Base-by-base conservation (phyloP, 345 rosid species). In the Euphorbia peplus region DNA sequence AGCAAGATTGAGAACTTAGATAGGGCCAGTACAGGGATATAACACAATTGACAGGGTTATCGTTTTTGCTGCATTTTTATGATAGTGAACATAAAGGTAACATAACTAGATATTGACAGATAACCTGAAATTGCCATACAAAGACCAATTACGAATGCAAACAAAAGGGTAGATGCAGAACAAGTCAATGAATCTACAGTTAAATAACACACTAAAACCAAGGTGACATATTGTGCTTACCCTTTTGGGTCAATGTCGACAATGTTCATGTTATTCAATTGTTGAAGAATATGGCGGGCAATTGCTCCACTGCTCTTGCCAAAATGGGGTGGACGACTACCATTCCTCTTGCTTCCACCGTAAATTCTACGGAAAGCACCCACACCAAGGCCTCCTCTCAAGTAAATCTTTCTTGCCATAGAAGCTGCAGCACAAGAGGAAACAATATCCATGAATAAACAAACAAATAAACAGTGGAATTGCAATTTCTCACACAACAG, bases 381-480 rank as follows among this genome's bases (percentile, higher is more conserved):
- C 32, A 88, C 96, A 19, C 98, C 98, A 50, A 92, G 95, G 58
- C 98, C 98, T 60, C 92, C 95, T 73, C 95, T 90, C 47, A 92
- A 60, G 76, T 90, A 92, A 58, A 92, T 85, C 79, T 92, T 92
- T 85, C 98, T 90, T 10, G 96, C 96, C 90, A 92, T 92, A 16
- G 97, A 91, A 0, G 97, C 97, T 91, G 77, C 72, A 76, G 69
- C 28, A n/a, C 15, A 39, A 28, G 13, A 50, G 5, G 42, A n/a
- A 51, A 60, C 3, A 39, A 60, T 5, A 71, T 18, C 11, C 16
- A 14, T 18, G 0, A 29, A 28, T 28, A 32, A 32, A 8, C 8
- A 39, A 39, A 19, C 12, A 1, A 24, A 11, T 1, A 2, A 6
- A 14, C 4, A 14, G n/a, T 22, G 15, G 5, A 12, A n/a, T 11